phyloP scores from a whole-genome alignment of 768 basidiomycete species.

The Mycena galericulata region DNA sequence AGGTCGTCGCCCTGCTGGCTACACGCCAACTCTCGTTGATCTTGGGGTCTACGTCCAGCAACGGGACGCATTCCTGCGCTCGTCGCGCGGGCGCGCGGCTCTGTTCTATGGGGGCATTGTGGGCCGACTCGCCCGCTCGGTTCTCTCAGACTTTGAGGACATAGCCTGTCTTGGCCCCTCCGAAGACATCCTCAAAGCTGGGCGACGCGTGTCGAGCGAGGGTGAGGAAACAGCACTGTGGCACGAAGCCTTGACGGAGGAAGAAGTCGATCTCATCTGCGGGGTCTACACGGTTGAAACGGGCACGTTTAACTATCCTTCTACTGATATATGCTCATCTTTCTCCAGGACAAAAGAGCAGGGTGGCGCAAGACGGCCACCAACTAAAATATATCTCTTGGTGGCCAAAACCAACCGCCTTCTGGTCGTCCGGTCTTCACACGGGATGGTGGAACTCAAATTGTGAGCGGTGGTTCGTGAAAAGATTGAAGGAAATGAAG shows the following conservation, averaged over 20 bases:
- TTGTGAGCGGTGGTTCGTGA: constrained; percentile 21
- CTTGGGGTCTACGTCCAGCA: constrained; percentile 17
- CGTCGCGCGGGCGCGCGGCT: constrained; percentile 20
- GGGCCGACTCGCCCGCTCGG: constrained; percentile 21
- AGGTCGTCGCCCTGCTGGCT: constrained; percentile 21
- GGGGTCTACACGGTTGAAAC: constrained; percentile 27
- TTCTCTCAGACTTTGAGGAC: constrained; percentile 4
- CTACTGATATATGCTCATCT: constrained; percentile 15
- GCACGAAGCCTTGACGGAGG: constrained; percentile 8
- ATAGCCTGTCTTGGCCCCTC: constrained; percentile 4
- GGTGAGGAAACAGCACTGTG: constrained; percentile 7
- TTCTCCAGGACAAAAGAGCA: constrained; percentile 20
- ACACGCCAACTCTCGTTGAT: constrained; percentile 19
- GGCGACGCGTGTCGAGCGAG: neutral
- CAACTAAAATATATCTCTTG: constrained; percentile 27
- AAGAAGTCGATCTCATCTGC: constrained; percentile 12
- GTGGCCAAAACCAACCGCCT: constrained; percentile 26
- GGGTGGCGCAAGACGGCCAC: neutral
- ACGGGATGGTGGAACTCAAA: constrained; percentile 26
- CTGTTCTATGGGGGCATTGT: constrained; percentile 28
- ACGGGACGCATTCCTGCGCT: constrained; percentile 21
- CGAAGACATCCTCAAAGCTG: constrained; percentile 17
- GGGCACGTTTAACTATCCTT: constrained; percentile 7
- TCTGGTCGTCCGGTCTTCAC: constrained; percentile 18
- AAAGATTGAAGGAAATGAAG: constrained; percentile 18